These are phyloP conservation scores for Suhomyces bribrorum DNA, from an alignment of 1,139 yeast genomes.

Conservation along the genomic window DNA sequence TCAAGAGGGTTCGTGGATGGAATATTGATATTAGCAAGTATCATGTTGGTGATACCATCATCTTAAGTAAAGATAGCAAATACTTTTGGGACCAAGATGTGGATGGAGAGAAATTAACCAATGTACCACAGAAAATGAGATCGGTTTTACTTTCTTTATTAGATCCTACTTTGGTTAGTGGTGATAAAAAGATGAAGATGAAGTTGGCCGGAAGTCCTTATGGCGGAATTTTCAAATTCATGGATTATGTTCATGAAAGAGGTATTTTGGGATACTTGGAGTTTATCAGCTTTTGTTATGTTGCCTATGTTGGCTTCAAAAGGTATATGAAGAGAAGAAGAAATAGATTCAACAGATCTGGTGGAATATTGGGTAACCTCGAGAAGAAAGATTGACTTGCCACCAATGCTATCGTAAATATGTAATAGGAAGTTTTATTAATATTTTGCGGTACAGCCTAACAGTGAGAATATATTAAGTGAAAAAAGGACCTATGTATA, in stretches of 20 bases:
- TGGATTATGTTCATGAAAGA: constrained; percentile 47
- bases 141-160: constrained; percentile 34
- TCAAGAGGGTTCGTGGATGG: constrained; percentile 44
- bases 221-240: constrained; percentile 34
- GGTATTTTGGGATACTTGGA: constrained; percentile 48
- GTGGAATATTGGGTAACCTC: constrained; percentile 27
- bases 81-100: constrained; percentile 36
- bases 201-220: constrained; percentile 49
- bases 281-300: constrained; percentile 18
- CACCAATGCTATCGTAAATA: neutral
- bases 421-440: neutral
- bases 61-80: constrained; percentile 33
- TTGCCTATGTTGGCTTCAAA: neutral
- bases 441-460: neutral
- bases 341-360: constrained; percentile 13
- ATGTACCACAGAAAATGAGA: constrained; percentile 31
- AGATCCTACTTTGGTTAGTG: constrained; percentile 26
- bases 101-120: constrained; percentile 29
- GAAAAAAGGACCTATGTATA: too few relatives aligned
- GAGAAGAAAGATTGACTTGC: constrained; percentile 23
- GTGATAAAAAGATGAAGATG: constrained; percentile 14
- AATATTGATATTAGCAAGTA: constrained; percentile 34
- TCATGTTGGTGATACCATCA: constrained; percentile 45
- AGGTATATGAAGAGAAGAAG: constrained; percentile 2
- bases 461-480: neutral